Evolutionary conservation across 805 yeast species (phyloP).

Genomic region (Metschnikowia lunata): DNA sequence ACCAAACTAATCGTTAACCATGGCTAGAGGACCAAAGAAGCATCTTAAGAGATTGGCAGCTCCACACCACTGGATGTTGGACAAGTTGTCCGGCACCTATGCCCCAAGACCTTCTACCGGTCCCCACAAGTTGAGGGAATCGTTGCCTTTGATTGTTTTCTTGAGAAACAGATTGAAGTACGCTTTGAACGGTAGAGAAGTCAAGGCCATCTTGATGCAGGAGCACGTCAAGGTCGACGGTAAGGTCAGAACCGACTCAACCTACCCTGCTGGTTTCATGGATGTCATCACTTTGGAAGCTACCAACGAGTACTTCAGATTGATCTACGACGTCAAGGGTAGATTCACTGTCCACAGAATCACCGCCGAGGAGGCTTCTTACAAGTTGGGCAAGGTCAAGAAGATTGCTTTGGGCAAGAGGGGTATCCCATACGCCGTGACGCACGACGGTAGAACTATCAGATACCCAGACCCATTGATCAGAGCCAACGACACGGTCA

Average conservation of each 20-base stretch:
- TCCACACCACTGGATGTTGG: constrained; percentile 99
- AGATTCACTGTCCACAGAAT: constrained; percentile 99
- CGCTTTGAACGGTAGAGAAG: constrained; percentile 98
- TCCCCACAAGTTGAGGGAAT: constrained; percentile 99
- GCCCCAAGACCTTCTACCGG: constrained; percentile 99
- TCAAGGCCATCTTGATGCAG: constrained; percentile 96
- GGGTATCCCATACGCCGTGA: constrained; percentile 97
- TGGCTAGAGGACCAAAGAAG: constrained; percentile 90
- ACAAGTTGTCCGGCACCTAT: constrained; percentile 98
- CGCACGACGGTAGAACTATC: constrained; percentile 99
- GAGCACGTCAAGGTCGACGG: constrained; percentile 98
- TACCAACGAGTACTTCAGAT: constrained; percentile 99
- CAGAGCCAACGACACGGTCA: constrained; percentile 97
- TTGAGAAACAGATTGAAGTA: constrained; percentile 98
- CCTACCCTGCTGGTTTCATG: constrained; percentile 99
- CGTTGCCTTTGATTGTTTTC: constrained; percentile 94
- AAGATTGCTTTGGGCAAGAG: constrained; percentile 97
- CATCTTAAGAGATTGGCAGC: constrained; percentile 99
- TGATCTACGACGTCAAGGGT: constrained; percentile 97
- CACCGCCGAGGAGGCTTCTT: constrained; percentile 96
- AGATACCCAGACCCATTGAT: constrained; percentile 98
- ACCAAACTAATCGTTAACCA: constrained; percentile 29
- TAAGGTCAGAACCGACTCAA: constrained; percentile 98
- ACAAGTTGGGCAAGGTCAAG: constrained; percentile 98
- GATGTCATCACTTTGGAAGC: constrained; percentile 96